Conservation (phyloP, 345 rosid genomes). For the Trapa bicornis region DNA sequence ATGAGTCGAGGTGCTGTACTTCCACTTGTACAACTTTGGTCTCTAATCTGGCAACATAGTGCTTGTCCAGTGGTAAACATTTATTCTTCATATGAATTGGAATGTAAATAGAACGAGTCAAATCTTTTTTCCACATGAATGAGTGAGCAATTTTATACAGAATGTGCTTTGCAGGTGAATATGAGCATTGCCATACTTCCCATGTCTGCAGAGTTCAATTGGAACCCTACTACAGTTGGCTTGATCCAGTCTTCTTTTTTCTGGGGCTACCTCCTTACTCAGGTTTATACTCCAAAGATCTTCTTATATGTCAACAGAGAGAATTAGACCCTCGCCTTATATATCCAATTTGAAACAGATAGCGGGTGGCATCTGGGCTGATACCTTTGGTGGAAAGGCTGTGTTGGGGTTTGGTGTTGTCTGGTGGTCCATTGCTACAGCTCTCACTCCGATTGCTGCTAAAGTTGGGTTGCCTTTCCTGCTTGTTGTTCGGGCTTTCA, state of each 20-base stretch:
- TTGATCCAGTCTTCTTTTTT: constrained; percentile 89
- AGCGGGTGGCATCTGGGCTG: constrained; percentile 97
- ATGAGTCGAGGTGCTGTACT: background rate
- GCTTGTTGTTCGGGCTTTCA: constrained; percentile 76
- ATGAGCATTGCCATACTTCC: constrained; percentile 99
- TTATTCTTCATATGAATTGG: no score
- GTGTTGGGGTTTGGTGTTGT: constrained; percentile 83
- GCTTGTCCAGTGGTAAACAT: no score
- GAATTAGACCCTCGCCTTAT: background rate
- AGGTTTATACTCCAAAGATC: constrained; percentile 20
- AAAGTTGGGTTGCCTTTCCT: constrained; percentile 77
- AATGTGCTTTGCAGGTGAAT: constrained; percentile 55
- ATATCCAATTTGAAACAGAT: constrained; percentile 31
- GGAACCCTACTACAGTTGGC: constrained; percentile 86
- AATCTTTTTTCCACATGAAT: constrained; percentile 3
- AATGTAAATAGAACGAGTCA: background rate
- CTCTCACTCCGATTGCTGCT: constrained; percentile 81
- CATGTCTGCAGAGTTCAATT: constrained; percentile 84
- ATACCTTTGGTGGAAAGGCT: constrained; percentile 72
- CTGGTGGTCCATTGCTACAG: constrained; percentile 92
- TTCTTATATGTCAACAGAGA: background rate
- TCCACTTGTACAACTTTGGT: no score
- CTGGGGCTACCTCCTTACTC: constrained; percentile 97
- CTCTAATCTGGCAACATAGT: no score
- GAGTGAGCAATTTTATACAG: constrained; percentile 15